A percentile compares a stretch with the other conserved stretches of the same genome.
Evolutionary conservation across 805 yeast genomes (phyloP).

Genomic region (Dipodascopsis uninucleata): DNA sequence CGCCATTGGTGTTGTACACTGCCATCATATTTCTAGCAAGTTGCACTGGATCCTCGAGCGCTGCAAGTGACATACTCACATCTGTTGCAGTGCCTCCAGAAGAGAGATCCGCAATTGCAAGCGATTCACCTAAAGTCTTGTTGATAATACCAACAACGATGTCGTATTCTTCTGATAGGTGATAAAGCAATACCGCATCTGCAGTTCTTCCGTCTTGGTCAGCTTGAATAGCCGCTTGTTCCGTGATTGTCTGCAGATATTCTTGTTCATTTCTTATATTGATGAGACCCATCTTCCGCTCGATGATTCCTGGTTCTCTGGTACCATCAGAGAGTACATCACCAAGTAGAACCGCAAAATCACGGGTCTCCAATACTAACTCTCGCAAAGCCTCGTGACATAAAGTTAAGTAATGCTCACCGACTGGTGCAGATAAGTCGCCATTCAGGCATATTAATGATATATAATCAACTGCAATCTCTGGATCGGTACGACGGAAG

Average conservation of each 20-base stretch:
- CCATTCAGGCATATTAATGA: constrained; percentile 60
- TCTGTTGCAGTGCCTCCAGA: constrained; percentile 35
- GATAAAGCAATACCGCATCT: constrained; percentile 82
- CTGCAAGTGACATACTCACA: constrained; percentile 34
- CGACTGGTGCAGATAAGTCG: constrained; percentile 31
- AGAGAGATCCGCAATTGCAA: constrained; percentile 67
- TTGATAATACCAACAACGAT: constrained; percentile 73
- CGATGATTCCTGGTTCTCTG: constrained; percentile 78
- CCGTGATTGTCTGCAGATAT: constrained; percentile 69
- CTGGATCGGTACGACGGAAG: constrained; percentile 81
- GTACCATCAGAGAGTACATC: constrained; percentile 72
- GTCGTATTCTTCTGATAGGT: constrained; percentile 81
- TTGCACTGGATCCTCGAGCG: constrained; percentile 38
- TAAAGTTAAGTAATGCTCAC: constrained; percentile 45
- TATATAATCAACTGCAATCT: constrained; percentile 87
- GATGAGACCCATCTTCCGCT: constrained; percentile 65
- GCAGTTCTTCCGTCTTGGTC: constrained; percentile 86
- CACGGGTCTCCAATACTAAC: constrained; percentile 79
- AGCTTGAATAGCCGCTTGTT: constrained; percentile 78
- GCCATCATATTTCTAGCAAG: constrained; percentile 40
- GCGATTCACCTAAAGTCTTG: constrained; percentile 69
- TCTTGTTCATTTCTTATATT: constrained; percentile 54
- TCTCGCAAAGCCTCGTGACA: constrained; percentile 80
- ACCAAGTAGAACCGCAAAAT: constrained; percentile 78
- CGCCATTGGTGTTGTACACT: constrained; percentile 50